phyloP scores from a whole-genome alignment of 805 yeast species.

The Myxozyma vanderwaltii region DNA sequence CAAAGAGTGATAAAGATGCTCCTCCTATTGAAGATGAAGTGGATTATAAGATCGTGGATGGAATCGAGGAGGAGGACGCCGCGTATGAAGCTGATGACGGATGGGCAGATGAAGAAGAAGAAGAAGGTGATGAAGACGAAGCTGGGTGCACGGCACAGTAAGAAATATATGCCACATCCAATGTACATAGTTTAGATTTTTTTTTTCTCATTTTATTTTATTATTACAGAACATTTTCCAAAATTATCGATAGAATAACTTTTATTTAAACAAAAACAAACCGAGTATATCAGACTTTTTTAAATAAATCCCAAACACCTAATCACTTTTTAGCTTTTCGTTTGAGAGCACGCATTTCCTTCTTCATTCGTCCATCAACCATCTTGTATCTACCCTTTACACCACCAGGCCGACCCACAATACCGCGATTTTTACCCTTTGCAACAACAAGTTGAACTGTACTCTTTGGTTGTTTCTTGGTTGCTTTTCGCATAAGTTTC shows the following conservation, averaged over 20 bases:
- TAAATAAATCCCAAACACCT: not conserved
- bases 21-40: conserved; percentile 20
- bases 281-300: not conserved
- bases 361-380: conserved; percentile 98
- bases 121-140: not conserved
- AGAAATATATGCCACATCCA: no score
- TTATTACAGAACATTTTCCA: no score
- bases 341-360: conserved; percentile 90
- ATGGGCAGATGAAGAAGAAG: not conserved
- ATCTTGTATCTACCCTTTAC: conserved; percentile 96
- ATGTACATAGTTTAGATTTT: not conserved
- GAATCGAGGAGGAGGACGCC: not conserved
- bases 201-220: no score
- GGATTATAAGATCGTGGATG: not conserved
- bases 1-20: not conserved
- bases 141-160: conserved; percentile 3
- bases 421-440: conserved; percentile 76
- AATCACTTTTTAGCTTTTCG: conserved; percentile 68
- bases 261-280: not conserved
- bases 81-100: not conserved
- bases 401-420: conserved; percentile 95
- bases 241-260: no score
- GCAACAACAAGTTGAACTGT: conserved; percentile 90
- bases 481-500: conserved; percentile 76
- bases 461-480: conserved; percentile 66